phyloP scores from a whole-genome alignment of 768 basidiomycete species.

The Rhizopogon vesiculosus region DNA sequence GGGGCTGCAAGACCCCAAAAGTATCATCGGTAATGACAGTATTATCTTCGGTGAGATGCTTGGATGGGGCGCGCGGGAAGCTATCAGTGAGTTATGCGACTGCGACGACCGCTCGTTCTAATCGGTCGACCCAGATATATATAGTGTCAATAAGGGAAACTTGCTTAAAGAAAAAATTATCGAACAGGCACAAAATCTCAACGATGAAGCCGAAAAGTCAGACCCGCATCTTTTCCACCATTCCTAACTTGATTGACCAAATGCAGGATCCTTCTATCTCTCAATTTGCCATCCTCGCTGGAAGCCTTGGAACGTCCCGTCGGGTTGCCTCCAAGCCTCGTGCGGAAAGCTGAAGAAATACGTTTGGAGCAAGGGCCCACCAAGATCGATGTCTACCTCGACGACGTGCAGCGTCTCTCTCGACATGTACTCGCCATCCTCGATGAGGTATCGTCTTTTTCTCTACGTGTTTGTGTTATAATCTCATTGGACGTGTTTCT shows the following conservation, averaged over 20 bases:
- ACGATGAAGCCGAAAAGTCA: constrained; percentile 57
- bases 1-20: constrained; percentile 54
- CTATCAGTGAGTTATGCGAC: constrained; percentile 57
- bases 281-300: constrained; percentile 80
- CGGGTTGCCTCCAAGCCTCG: constrained; percentile 82
- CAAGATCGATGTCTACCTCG: constrained; percentile 65
- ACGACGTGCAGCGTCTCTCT: constrained; percentile 67
- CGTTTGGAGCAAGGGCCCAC: constrained; percentile 71
- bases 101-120: neutral
- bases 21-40: constrained; percentile 45
- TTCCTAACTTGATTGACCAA: constrained; percentile 2
- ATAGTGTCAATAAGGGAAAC: constrained; percentile 73
- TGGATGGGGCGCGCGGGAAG: constrained; percentile 83
- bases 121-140: constrained; percentile 55
- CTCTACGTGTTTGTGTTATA: neutral
- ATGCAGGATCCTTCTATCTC: constrained; percentile 55
- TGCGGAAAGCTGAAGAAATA: constrained; percentile 84
- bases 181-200: constrained; percentile 56
- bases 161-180: constrained; percentile 66
- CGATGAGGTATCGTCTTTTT: constrained; percentile 57
- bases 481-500: neutral
- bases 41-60: constrained; percentile 73
- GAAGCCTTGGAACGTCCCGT: constrained; percentile 86
- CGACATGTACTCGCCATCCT: constrained; percentile 56
- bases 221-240: constrained; percentile 16